A percentile compares a stretch with the other conserved stretches of the same genome.
These are phyloP conservation scores for Pichia scutulata DNA, from an alignment of 805 yeast genomes.

Conservation along the genomic window DNA sequence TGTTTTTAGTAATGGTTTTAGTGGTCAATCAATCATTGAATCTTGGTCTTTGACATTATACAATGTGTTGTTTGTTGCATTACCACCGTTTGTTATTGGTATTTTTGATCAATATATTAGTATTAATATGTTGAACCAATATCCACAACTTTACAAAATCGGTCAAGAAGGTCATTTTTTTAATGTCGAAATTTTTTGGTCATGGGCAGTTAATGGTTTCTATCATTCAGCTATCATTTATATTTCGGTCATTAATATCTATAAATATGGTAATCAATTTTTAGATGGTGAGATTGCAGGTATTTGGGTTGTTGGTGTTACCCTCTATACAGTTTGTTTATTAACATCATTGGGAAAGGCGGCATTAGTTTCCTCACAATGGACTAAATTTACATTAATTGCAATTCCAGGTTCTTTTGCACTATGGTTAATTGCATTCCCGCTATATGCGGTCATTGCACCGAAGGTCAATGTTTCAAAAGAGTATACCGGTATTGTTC, in stretches of 20 bases:
- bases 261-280: constrained; percentile 57
- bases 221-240: constrained; percentile 85
- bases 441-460: constrained; percentile 77
- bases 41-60: constrained; percentile 97
- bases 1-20: constrained; percentile 83
- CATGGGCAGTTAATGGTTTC: constrained; percentile 94
- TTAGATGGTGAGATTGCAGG: constrained; percentile 66
- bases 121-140: constrained; percentile 80
- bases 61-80: constrained; percentile 87
- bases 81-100: constrained; percentile 95
- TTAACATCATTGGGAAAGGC: constrained; percentile 93
- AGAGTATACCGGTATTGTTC: constrained; percentile 76
- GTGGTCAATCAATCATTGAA: constrained; percentile 94
- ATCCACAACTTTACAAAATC: constrained; percentile 85
- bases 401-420: constrained; percentile 93
- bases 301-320: constrained; percentile 94
- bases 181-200: constrained; percentile 90
- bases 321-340: constrained; percentile 78
- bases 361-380: constrained; percentile 79
- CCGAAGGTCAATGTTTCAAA: constrained; percentile 75
- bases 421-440: constrained; percentile 81
- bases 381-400: constrained; percentile 88
- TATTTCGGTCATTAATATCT: constrained; percentile 62
- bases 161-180: constrained; percentile 88
- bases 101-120: constrained; percentile 94